Percentiles rank a stretch among this genome's conserved stretches.
These are phyloP conservation scores for Rhododendron mucronatum DNA, from an alignment of 148 eudicot species.

Conservation along the genomic window DNA sequence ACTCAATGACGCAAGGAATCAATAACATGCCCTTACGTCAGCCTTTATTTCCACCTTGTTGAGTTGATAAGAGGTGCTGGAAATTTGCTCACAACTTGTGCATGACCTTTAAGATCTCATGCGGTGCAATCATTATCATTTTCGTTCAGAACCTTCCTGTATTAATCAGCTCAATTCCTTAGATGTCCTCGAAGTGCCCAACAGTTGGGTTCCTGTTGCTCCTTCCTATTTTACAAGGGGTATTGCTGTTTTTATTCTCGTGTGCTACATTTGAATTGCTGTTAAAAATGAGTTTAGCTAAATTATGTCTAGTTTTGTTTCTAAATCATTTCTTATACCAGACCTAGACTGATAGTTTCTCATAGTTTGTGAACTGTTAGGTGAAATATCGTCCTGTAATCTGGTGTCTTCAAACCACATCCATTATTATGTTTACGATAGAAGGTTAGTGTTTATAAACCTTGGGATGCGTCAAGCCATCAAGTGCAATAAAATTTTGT, in stretches of 20 bases:
- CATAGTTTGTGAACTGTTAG: neutral
- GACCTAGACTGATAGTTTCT: neutral
- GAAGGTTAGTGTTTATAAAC: neutral
- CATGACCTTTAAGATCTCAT: neutral
- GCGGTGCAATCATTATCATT: neutral
- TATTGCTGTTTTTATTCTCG: neutral
- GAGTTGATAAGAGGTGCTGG: neutral
- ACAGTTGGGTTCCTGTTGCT: neutral
- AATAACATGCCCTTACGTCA: neutral
- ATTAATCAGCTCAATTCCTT: neutral
- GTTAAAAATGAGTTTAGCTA: neutral
- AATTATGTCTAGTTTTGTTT: neutral
- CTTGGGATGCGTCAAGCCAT: neutral
- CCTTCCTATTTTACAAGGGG: neutral
- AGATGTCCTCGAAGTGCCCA: neutral
- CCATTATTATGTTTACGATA: neutral
- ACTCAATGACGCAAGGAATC: neutral
- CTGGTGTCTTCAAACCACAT: neutral
- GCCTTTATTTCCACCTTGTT: neutral
- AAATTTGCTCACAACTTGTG: neutral
- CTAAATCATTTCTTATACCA: neutral
- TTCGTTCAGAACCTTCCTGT: neutral
- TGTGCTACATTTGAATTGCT: neutral
- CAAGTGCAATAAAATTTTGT: neutral
- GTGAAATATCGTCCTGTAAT: neutral